A percentile compares a stretch with the other conserved stretches of the same genome.
Evolutionary conservation across 1,139 yeast genomes (phyloP).

Genomic region (Kodamaea sp.): DNA sequence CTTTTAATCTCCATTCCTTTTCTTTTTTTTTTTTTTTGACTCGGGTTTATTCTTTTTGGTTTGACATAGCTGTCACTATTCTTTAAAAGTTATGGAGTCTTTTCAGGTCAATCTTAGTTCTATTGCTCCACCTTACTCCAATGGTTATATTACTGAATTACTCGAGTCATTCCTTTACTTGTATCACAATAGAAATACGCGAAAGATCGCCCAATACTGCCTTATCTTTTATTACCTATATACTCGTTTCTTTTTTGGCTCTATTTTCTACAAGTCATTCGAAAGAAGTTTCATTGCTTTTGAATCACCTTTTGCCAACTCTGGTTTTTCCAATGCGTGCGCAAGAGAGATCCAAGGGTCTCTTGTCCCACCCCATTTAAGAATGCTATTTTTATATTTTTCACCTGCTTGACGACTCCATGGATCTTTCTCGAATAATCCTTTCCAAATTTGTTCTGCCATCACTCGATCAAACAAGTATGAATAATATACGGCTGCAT

Average conservation of each 20-base stretch:
- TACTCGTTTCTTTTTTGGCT: neutral
- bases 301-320: slow-evolving; percentile 62
- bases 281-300: slow-evolving; percentile 71
- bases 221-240: too few relatives aligned
- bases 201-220: too few relatives aligned
- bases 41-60: too few relatives aligned
- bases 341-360: slow-evolving; percentile 90
- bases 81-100: too few relatives aligned
- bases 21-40: too few relatives aligned
- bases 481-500: slow-evolving; percentile 93
- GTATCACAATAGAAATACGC: too few relatives aligned
- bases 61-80: too few relatives aligned
- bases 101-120: too few relatives aligned
- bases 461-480: slow-evolving; percentile 90
- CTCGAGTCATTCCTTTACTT: too few relatives aligned
- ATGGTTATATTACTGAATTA: too few relatives aligned
- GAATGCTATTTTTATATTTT: slow-evolving; percentile 62
- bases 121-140: too few relatives aligned
- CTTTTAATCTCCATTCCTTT: too few relatives aligned
- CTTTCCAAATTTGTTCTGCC: slow-evolving; percentile 81
- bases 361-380: slow-evolving; percentile 91
- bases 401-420: slow-evolving; percentile 71
- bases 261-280: neutral
- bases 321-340: slow-evolving; percentile 64
- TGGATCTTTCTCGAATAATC: slow-evolving; percentile 67